phyloP scores from a whole-genome alignment of 768 basidiomycete species.

The Agaricus sinodeliciosus region DNA sequence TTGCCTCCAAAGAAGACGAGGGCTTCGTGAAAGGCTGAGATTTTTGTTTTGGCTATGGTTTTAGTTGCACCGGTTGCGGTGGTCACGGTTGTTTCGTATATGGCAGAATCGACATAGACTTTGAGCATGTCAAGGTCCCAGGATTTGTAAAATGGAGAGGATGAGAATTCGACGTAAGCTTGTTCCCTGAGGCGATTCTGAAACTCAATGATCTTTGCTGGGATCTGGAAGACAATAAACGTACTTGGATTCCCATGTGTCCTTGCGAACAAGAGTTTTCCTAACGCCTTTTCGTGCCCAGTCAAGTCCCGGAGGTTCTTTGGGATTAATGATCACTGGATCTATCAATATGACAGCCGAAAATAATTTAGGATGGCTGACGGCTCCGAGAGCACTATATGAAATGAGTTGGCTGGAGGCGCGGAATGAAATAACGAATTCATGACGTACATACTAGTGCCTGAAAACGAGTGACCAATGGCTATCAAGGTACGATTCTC shows the following conservation, averaged over 20 bases:
- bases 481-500: constrained; percentile 46
- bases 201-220: not conserved
- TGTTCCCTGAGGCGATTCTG: constrained; percentile 40
- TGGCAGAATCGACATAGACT: constrained; percentile 55
- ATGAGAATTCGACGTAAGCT: constrained; percentile 40
- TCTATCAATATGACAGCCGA: constrained; percentile 69
- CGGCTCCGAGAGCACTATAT: constrained; percentile 55
- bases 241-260: constrained; percentile 57
- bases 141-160: constrained; percentile 56
- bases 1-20: constrained; percentile 45
- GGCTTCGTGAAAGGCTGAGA: constrained; percentile 58
- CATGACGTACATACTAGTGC: constrained; percentile 56
- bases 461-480: constrained; percentile 83
- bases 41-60: constrained; percentile 53
- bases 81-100: constrained; percentile 26
- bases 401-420: not conserved
- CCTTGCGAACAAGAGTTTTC: constrained; percentile 54
- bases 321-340: constrained; percentile 19
- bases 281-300: constrained; percentile 18
- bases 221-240: not conserved
- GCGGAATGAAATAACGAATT: not conserved
- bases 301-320: not conserved
- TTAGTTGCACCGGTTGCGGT: constrained; percentile 17
- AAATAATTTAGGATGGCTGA: constrained; percentile 57
- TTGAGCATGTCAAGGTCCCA: constrained; percentile 64